A percentile compares a stretch with the other conserved stretches of the same genome.
Evolutionary conservation across 1,139 yeast genomes (phyloP).

Genomic region (Sugiyamaella neomexicana): DNA sequence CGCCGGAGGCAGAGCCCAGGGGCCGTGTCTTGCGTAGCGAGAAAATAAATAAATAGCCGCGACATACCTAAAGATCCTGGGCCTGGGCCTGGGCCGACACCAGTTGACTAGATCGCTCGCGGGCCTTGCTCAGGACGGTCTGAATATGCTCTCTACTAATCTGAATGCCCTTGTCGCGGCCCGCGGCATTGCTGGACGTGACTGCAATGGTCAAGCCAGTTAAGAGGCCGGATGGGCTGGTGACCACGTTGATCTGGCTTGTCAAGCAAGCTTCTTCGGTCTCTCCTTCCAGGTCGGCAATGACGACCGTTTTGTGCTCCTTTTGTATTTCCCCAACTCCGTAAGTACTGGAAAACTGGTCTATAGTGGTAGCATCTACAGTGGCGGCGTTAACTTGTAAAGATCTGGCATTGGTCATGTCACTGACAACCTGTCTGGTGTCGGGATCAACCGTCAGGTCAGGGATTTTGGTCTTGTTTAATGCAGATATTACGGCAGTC

Average conservation of each 20-base stretch:
- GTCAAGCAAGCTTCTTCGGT: constrained; percentile 62
- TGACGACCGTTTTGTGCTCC: constrained; percentile 44
- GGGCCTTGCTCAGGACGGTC: constrained; percentile 18
- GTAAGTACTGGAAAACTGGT: constrained; percentile 55
- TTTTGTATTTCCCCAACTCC: constrained; percentile 53
- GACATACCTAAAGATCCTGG: not conserved
- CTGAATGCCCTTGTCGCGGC: constrained; percentile 21
- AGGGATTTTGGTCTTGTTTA: constrained; percentile 64
- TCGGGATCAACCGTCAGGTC: constrained; percentile 49
- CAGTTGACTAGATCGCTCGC: constrained; percentile 6
- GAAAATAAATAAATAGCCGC: constrained; percentile 3
- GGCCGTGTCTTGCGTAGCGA: not conserved
- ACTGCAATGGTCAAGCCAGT: constrained; percentile 27
- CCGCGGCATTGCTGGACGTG: constrained; percentile 19
- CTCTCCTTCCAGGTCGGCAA: constrained; percentile 77
- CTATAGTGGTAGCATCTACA: not conserved
- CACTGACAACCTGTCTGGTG: constrained; percentile 44
- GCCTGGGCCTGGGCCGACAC: not conserved
- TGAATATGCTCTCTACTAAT: constrained; percentile 22
- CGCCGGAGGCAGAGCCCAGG: too few species aligned
- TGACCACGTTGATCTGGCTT: constrained; percentile 47
- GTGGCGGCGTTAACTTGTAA: constrained; percentile 36
- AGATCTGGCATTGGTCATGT: constrained; percentile 39
- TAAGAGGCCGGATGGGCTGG: constrained; percentile 31
- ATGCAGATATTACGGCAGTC: constrained; percentile 65